phyloP scores from a whole-genome alignment of 495 filamentous ascomycete genomes.

The Extremus antarcticus region DNA sequence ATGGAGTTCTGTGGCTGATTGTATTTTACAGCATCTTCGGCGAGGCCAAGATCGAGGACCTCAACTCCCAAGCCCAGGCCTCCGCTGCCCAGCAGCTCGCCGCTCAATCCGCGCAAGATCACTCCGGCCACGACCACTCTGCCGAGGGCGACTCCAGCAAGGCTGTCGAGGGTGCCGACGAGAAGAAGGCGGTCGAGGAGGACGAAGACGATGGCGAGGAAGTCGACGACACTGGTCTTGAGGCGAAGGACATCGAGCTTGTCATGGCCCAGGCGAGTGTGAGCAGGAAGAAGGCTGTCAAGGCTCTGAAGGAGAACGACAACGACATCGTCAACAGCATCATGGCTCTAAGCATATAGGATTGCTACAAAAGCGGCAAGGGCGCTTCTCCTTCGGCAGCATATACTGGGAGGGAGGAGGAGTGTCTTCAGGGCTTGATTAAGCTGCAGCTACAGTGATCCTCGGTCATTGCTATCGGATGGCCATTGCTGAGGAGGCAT shows the following conservation, averaged over 20 bases:
- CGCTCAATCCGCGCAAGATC: slow-evolving; percentile 46
- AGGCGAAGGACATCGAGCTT: slow-evolving; percentile 97
- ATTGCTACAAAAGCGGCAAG: not conserved
- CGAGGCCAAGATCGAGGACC: slow-evolving; percentile 99
- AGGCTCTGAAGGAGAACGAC: slow-evolving; percentile 96
- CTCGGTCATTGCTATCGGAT: no score
- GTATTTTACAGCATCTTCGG: slow-evolving; percentile 72
- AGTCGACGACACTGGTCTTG: slow-evolving; percentile 83
- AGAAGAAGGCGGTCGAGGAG: slow-evolving; percentile 68
- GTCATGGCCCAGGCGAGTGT: slow-evolving; percentile 98
- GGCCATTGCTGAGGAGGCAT: no score
- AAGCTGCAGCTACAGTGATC: not conserved
- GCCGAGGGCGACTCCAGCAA: slow-evolving; percentile 50
- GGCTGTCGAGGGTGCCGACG: slow-evolving; percentile 54
- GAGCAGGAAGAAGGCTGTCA: slow-evolving; percentile 94
- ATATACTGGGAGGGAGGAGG: no score
- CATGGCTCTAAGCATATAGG: slow-evolving; percentile 95
- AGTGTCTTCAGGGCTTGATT: not conserved
- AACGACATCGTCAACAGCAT: slow-evolving; percentile 99
- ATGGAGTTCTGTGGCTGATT: not conserved
- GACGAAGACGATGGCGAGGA: slow-evolving; percentile 95
- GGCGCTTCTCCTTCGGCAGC: no score
- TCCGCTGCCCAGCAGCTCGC: slow-evolving; percentile 86
- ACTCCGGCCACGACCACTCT: slow-evolving; percentile 41
- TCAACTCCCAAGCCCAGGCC: slow-evolving; percentile 94